phyloP scores from a whole-genome alignment of 768 basidiomycete species.

The Nevesoporus exiguus region DNA sequence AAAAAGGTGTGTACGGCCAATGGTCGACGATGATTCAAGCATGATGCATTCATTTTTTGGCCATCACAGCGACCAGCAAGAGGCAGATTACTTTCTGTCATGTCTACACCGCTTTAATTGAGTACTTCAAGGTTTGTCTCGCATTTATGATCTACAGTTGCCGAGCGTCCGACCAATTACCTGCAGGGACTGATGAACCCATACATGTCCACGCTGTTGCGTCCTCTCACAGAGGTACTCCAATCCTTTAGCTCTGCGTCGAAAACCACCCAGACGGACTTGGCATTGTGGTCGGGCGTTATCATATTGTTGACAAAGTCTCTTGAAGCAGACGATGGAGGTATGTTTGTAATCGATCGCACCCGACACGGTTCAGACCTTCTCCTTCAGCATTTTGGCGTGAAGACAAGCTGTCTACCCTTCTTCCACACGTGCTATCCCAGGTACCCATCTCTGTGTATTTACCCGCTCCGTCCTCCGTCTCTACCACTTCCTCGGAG shows the following conservation, averaged over 20 bases:
- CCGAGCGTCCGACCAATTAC: background rate
- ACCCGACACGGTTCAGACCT: background rate
- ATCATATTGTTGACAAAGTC: slow-evolving; percentile 64
- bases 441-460: slow-evolving; percentile 58
- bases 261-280: slow-evolving; percentile 27
- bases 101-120: slow-evolving; percentile 68
- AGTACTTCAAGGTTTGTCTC: slow-evolving; percentile 77
- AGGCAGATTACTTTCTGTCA: slow-evolving; percentile 73
- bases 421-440: slow-evolving; percentile 55
- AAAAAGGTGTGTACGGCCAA: slow-evolving; percentile 37
- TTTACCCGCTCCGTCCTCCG: slow-evolving; percentile 12
- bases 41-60: background rate
- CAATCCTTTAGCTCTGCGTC: slow-evolving; percentile 40
- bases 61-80: slow-evolving; percentile 29
- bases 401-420: slow-evolving; percentile 67
- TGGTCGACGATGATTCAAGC: background rate
- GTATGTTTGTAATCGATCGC: slow-evolving; percentile 39
- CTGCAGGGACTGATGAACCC: slow-evolving; percentile 80
- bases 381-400: slow-evolving; percentile 78
- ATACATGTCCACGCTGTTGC: slow-evolving; percentile 78
- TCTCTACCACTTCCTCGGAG: background rate
- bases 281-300: slow-evolving; percentile 59
- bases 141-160: background rate
- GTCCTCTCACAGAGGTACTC: slow-evolving; percentile 62
- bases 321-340: slow-evolving; percentile 74